Evolutionary conservation across 164 flowering plant species (phyloP).

Genomic region (Platanus orientalis): DNA sequence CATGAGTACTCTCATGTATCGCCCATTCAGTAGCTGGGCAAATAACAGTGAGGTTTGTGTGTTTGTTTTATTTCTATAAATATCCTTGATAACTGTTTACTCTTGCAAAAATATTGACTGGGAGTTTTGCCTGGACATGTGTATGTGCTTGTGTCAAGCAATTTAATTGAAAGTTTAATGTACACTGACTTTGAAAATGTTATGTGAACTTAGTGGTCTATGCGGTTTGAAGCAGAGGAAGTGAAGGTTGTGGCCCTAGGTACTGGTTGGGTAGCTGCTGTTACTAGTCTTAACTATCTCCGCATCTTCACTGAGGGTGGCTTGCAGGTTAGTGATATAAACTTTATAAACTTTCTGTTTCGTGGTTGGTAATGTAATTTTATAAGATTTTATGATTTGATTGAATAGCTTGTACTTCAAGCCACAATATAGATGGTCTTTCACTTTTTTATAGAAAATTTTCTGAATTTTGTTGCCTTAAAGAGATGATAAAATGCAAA

Average conservation of each 20-base stretch:
- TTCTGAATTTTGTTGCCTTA: too few species aligned
- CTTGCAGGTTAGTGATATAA: conserved; percentile 61
- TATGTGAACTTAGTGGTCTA: conserved; percentile 71
- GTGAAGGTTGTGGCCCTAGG: conserved; percentile 95
- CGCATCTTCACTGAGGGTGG: conserved; percentile 97
- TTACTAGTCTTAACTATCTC: conserved; percentile 78
- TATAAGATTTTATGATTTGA: neutral
- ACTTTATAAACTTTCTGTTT: neutral
- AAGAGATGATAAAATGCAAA: too few species aligned
- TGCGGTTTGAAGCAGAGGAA: conserved; percentile 97
- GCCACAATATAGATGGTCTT: too few species aligned
- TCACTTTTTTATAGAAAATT: too few species aligned
- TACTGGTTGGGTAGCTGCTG: conserved; percentile 85
- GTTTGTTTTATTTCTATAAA: neutral
- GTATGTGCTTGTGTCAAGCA: neutral
- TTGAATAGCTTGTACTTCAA: neutral
- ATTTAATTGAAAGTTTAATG: neutral
- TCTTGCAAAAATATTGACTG: too few species aligned
- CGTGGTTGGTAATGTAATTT: neutral
- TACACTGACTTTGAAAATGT: conserved; percentile 20
- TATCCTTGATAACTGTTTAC: neutral
- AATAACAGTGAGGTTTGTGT: conserved; percentile 84
- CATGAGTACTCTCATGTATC: conserved; percentile 95
- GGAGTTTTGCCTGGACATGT: neutral
- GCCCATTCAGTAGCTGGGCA: conserved; percentile 97